A percentile compares a stretch with the other conserved stretches of the same genome.
phyloP scores from a whole-genome alignment of 805 yeast species.

The Metschnikowia anglica region DNA sequence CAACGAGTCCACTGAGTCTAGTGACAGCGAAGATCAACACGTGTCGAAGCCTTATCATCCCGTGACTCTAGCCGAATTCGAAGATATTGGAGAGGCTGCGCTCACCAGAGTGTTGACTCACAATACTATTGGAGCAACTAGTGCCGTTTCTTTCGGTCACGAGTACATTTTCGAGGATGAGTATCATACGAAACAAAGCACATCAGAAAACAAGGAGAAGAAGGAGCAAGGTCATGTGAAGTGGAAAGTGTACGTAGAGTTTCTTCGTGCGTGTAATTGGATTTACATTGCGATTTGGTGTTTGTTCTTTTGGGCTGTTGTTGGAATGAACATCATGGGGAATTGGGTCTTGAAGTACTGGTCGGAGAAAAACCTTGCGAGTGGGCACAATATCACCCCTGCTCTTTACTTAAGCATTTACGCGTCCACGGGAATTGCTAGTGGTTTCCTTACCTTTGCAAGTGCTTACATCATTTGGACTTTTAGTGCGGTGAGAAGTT shows the following conservation, averaged over 20 bases:
- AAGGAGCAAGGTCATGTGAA: conserved; percentile 31
- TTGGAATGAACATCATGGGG: conserved; percentile 25
- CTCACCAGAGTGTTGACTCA: conserved; percentile 20
- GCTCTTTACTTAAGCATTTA: conserved; percentile 28
- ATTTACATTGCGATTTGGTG: conserved; percentile 22
- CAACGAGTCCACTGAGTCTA: conserved; percentile 10
- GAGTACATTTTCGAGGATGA: conserved; percentile 31
- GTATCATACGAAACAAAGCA: conserved; percentile 20
- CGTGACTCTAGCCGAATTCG: conserved; percentile 23
- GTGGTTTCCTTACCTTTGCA: conserved; percentile 28
- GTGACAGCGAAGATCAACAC: conserved; percentile 7
- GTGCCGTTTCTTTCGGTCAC: conserved; percentile 37
- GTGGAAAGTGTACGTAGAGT: conserved; percentile 29
- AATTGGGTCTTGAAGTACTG: conserved; percentile 34
- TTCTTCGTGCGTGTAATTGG: conserved; percentile 35
- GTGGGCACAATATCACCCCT: conserved; percentile 28
- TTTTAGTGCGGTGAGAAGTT: conserved; percentile 31
- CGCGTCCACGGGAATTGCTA: conserved; percentile 29
- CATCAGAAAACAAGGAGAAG: conserved; percentile 16
- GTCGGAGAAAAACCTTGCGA: conserved; percentile 33
- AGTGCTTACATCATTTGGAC: conserved; percentile 34
- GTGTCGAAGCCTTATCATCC: conserved; percentile 14
- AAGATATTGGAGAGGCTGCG: conserved; percentile 16
- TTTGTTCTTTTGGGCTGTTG: conserved; percentile 24
- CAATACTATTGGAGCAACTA: conserved; percentile 25